Conservation (phyloP, 208 protist genomes). For the Hexamita inflata region DNA sequence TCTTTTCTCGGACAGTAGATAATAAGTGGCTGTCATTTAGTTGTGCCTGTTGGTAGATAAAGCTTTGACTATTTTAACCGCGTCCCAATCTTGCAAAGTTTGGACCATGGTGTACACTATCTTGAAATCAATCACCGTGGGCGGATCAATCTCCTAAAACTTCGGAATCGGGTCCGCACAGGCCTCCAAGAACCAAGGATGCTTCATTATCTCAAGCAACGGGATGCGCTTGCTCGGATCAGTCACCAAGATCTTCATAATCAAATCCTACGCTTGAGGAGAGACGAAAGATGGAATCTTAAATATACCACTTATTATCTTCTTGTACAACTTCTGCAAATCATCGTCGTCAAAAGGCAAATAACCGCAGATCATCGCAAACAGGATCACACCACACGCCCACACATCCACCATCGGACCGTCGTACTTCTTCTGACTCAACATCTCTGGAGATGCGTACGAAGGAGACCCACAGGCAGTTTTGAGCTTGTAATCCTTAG, state of each 20-base stretch:
- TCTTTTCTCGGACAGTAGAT: constrained; percentile 15
- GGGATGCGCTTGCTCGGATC: constrained; percentile 56
- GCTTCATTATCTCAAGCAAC: constrained; percentile 49
- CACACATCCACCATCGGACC: constrained; percentile 73
- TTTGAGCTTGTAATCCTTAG: constrained; percentile 58
- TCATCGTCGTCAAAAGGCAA: constrained; percentile 73
- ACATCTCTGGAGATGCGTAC: constrained; percentile 76
- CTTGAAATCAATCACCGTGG: not conserved
- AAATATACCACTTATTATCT: constrained; percentile 68
- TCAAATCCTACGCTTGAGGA: constrained; percentile 45
- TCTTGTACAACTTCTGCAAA: constrained; percentile 64
- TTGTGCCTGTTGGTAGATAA: constrained; percentile 33
- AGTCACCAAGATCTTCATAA: constrained; percentile 54
- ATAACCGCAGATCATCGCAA: constrained; percentile 67
- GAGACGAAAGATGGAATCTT: constrained; percentile 21
- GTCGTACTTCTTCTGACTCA: constrained; percentile 66
- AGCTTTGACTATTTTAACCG: constrained; percentile 4
- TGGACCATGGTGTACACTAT: not conserved
- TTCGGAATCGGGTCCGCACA: not conserved
- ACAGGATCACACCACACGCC: constrained; percentile 76
- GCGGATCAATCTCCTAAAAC: not conserved
- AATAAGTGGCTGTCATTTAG: constrained; percentile 37
- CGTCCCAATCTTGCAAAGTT: not conserved
- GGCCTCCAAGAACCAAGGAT: constrained; percentile 44
- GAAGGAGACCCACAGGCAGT: constrained; percentile 75